Conservation (phyloP, 2,329 filamentous ascomycete species). For the Daldinia sp. region DNA sequence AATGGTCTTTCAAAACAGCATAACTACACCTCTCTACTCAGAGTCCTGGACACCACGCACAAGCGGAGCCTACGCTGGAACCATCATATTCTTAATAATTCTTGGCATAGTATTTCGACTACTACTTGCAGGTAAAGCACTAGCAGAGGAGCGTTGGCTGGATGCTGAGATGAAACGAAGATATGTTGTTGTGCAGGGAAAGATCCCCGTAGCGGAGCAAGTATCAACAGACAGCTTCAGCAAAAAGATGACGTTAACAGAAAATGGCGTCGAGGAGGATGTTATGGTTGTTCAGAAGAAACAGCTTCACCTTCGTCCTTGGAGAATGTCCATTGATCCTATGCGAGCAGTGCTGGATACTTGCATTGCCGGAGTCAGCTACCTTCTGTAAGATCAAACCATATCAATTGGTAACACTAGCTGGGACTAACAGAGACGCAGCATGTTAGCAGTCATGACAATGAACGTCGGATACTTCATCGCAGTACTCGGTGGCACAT, state of each 20-base stretch:
- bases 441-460: conserved; percentile 54
- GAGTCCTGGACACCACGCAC: conserved; percentile 78
- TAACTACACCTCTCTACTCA: conserved; percentile 67
- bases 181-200: conserved; percentile 80
- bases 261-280: conserved; percentile 83
- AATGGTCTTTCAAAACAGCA: conserved; percentile 70
- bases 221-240: conserved; percentile 70
- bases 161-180: conserved; percentile 78
- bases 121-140: conserved; percentile 77
- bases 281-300: conserved; percentile 78
- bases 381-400: conserved; percentile 52
- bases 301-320: conserved; percentile 70
- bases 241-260: conserved; percentile 75
- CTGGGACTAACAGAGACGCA: conserved; percentile 57
- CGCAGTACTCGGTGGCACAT: conserved; percentile 61
- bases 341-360: conserved; percentile 51
- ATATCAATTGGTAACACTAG: not conserved
- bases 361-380: conserved; percentile 49
- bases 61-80: conserved; percentile 82
- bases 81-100: conserved; percentile 89
- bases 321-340: conserved; percentile 78
- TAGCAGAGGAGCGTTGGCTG: conserved; percentile 73
- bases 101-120: conserved; percentile 77
- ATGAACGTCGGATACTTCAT: conserved; percentile 53
- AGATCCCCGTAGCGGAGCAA: conserved; percentile 68